Percentiles rank a stretch among this genome's conserved stretches.
Conservation (phyloP, 306 rosid genomes). For the Citrullus amarus region DNA sequence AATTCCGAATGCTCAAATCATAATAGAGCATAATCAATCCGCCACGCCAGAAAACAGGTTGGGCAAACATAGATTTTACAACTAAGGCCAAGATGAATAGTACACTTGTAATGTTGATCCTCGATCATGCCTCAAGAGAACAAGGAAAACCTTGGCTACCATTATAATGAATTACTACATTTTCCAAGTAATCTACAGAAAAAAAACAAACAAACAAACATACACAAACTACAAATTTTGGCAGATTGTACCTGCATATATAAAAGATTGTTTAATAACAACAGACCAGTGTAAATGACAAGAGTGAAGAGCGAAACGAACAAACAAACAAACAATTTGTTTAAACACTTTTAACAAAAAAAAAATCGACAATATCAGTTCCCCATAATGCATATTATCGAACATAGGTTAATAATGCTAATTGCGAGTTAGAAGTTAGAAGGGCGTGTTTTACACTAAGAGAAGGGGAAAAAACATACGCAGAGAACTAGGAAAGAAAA, state of each 20-base stretch:
- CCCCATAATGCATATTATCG: background rate
- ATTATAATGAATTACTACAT: background rate
- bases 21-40: background rate
- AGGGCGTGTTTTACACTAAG: background rate
- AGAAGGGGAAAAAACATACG: too few relatives aligned
- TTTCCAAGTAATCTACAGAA: slow-evolving; percentile 1
- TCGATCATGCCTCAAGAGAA: background rate
- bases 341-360: background rate
- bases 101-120: background rate
- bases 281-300: background rate
- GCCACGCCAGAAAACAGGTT: background rate
- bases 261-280: background rate
- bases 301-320: background rate
- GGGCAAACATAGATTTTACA: background rate
- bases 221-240: background rate
- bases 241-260: background rate
- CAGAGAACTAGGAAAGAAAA: background rate
- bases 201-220: too few relatives aligned
- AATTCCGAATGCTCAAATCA: background rate
- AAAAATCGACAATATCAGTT: background rate
- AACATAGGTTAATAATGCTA: background rate
- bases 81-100: background rate
- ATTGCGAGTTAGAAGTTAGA: background rate
- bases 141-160: background rate
- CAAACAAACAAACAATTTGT: background rate